Base-by-base conservation (phyloP, 352 stramenopile species). In the Peronospora belbahrii region DNA sequence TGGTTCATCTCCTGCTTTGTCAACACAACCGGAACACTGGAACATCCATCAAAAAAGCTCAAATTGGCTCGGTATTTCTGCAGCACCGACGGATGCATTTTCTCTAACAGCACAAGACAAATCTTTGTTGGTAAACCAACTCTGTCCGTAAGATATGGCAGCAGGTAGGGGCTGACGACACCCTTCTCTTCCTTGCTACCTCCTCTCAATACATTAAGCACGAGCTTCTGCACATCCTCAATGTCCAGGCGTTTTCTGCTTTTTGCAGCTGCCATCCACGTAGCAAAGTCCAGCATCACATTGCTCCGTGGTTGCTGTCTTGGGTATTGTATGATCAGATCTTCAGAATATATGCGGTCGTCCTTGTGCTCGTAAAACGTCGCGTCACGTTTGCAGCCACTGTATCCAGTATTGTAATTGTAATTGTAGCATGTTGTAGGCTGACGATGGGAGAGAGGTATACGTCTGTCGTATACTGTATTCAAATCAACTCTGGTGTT, bases 31-130 rank as follows among this genome's bases (percentile, higher is more conserved):
- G 82, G 82, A 13, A 91, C 47, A 38, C 72, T 86, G 11, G 79
- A 74, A 51, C 82, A 91, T 2, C 32, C 54, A 38, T 87, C 63
- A 48, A 93, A 90, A 65, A 89, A 93, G 31, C 45, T 38, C 42
- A 90, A 44, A 20, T 72, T 73, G n/a, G 72, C 57, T 25, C 77
- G 65, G 33, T 74, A 81, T 37, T 83, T 77, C 52, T 87, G 70
- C 34, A 89, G 38, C 31, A 89, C 64, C 0, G 72, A 78, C 15
- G 82, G 78, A 43, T 89, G 79, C 33, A 93, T 44, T 23, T 71
- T 81, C 22, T 59, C 61, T 25, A 89, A 55, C 41, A 93, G 54
- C 31, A 93, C 65, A 35, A 93, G 37, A 48, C 78, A 90, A 23
- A 88, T 59, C 56, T 83, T 87, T n/a, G 65, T 67, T 9, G 77